Conservation (phyloP, 169 alveolate genomes). For the Eimeria acervulina region DNA sequence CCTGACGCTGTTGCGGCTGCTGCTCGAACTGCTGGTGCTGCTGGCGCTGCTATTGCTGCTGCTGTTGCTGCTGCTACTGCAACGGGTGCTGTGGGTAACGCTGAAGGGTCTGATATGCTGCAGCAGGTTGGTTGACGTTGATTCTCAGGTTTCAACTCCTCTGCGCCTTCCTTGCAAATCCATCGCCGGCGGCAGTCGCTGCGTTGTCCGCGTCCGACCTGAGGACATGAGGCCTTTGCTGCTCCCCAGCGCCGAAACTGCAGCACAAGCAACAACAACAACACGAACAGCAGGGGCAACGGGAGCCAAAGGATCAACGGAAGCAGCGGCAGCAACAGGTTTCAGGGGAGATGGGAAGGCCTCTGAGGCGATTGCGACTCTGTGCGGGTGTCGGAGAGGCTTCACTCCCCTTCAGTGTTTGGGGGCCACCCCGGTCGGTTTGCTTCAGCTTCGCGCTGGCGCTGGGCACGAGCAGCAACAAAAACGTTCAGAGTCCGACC, state of each 20-base stretch:
- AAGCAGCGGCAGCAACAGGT: not conserved
- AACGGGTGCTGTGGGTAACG: not conserved
- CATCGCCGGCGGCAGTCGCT: conserved; percentile 54
- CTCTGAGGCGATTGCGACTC: conserved; percentile 10
- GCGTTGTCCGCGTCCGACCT: conserved; percentile 34
- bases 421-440: conserved; percentile 52
- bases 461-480: conserved; percentile 77
- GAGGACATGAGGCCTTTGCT: conserved; percentile 16
- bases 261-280: not conserved
- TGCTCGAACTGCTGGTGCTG: not conserved
- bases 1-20: not conserved
- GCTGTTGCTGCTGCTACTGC: not conserved
- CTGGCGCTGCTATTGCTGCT: not conserved
- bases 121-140: conserved; percentile 8
- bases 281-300: not conserved
- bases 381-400: conserved; percentile 87
- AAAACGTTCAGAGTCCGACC: not conserved
- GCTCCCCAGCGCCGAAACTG: not conserved
- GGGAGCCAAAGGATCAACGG: not conserved
- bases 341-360: not conserved
- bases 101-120: not conserved
- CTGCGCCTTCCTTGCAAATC: conserved; percentile 43
- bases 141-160: not conserved
- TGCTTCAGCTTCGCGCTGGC: conserved; percentile 78
- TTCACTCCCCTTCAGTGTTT: conserved; percentile 11